These are phyloP conservation scores for Coemansia sp. DNA, from an alignment of 192 early-diverging fungal species.

Conservation along the genomic window DNA sequence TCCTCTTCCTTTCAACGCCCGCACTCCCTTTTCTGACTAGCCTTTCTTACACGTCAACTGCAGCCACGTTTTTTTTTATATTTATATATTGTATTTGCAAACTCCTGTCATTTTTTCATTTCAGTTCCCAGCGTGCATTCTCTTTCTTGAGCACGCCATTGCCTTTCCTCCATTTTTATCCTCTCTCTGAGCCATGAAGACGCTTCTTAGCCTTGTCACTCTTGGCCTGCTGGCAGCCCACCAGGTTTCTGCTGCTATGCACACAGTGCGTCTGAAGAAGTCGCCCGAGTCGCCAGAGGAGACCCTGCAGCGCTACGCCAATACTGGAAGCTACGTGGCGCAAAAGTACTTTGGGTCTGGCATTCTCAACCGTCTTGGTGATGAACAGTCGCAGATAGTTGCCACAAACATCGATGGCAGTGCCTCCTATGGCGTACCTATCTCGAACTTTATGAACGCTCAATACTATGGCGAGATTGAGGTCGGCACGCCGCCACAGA, in stretches of 20 bases:
- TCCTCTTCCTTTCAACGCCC: background rate
- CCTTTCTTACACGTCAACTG: background rate
- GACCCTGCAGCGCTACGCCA: constrained; percentile 61
- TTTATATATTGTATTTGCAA: background rate
- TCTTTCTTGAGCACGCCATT: background rate
- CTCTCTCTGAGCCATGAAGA: constrained; percentile 28
- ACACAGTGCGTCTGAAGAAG: constrained; percentile 64
- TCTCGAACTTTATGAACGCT: constrained; percentile 93
- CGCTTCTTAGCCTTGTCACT: constrained; percentile 30
- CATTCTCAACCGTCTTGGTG: constrained; percentile 30
- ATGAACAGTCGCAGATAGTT: constrained; percentile 51
- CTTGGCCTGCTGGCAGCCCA: constrained; percentile 36
- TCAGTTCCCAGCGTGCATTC: constrained; percentile 2
- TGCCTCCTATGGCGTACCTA: constrained; percentile 68
- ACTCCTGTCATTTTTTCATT: background rate
- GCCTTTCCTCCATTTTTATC: background rate
- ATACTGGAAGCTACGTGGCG: constrained; percentile 64
- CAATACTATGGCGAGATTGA: constrained; percentile 93
- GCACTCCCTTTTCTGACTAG: too few relatives aligned
- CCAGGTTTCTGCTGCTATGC: constrained; percentile 20
- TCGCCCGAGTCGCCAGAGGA: constrained; percentile 60
- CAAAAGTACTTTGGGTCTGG: constrained; percentile 75
- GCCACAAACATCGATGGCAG: constrained; percentile 56
- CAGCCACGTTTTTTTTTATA: constrained; percentile 1
- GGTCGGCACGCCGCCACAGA: constrained; percentile 85